Evolutionary conservation across 805 yeast genomes (phyloP).

Genomic region (Metschnikowia borealis): DNA sequence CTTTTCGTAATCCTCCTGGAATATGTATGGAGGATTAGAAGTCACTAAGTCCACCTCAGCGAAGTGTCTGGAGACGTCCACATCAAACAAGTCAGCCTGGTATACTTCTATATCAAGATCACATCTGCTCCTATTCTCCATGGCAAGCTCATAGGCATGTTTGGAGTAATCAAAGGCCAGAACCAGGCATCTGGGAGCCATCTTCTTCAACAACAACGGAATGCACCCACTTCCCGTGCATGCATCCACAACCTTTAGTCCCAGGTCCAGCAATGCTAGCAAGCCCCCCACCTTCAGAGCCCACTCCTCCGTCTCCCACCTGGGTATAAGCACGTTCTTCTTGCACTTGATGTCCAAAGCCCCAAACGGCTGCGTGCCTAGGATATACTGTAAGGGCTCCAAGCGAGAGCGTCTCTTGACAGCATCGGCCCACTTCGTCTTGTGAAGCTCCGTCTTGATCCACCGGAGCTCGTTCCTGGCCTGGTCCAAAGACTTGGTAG

Average conservation of each 20-base stretch:
- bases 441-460: conserved; percentile 58
- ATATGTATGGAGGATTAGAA: conserved; percentile 92
- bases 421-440: conserved; percentile 46
- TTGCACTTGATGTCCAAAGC: conserved; percentile 54
- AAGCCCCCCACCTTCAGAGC: conserved; percentile 19
- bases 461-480: conserved; percentile 62
- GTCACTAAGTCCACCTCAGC: conserved; percentile 50
- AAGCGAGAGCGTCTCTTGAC: conserved; percentile 46
- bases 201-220: conserved; percentile 45
- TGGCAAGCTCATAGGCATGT: conserved; percentile 49
- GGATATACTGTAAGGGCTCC: conserved; percentile 78
- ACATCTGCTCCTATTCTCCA: conserved; percentile 33
- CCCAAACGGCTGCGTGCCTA: conserved; percentile 88
- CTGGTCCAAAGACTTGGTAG: conserved; percentile 26
- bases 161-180: conserved; percentile 56
- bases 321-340: conserved; percentile 74
- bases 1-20: conserved; percentile 39
- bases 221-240: conserved; percentile 61
- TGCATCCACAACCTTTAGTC: conserved; percentile 13
- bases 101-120: conserved; percentile 8
- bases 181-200: conserved; percentile 21
- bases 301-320: conserved; percentile 98
- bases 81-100: conserved; percentile 8
- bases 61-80: conserved; percentile 1
- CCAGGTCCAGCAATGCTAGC: not conserved